Evolutionary conservation across 129 eudicot species (phyloP).

Genomic region (Centaurea solstitialis): DNA sequence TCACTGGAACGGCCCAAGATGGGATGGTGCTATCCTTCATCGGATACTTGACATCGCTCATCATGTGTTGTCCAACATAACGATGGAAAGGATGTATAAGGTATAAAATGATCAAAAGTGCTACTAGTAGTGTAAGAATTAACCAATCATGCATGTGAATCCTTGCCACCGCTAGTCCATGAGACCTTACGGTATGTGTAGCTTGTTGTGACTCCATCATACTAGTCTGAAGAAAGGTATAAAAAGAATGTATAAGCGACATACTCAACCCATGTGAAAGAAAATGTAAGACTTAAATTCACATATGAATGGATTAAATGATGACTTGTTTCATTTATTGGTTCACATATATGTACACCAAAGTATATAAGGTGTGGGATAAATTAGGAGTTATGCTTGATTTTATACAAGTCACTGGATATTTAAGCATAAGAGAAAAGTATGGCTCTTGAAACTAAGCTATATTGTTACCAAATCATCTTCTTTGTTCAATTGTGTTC

Average conservation of each 20-base stretch:
- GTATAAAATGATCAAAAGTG: constrained; percentile 15
- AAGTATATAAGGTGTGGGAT: no score
- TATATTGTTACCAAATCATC: no score
- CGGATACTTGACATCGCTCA: constrained; percentile 50
- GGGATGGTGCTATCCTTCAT: constrained; percentile 50
- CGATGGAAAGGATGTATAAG: constrained; percentile 49
- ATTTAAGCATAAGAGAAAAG: no score
- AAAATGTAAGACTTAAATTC: not conserved
- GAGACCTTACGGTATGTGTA: constrained; percentile 48
- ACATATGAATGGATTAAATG: not conserved
- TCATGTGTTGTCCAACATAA: constrained; percentile 53
- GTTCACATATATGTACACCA: not conserved
- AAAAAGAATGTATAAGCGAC: not conserved
- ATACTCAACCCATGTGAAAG: not conserved
- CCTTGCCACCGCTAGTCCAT: constrained; percentile 41
- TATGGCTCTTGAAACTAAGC: no score
- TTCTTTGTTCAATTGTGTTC: no score
- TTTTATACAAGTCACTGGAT: no score
- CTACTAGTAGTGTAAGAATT: constrained; percentile 28
- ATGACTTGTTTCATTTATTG: not conserved
- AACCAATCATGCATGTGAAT: constrained; percentile 54
- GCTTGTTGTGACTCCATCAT: constrained; percentile 36
- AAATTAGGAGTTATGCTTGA: no score
- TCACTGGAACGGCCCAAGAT: constrained; percentile 54
- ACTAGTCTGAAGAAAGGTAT: constrained; percentile 1